Conservation (phyloP, 148 eudicot species). For the Silene latifolia region DNA sequence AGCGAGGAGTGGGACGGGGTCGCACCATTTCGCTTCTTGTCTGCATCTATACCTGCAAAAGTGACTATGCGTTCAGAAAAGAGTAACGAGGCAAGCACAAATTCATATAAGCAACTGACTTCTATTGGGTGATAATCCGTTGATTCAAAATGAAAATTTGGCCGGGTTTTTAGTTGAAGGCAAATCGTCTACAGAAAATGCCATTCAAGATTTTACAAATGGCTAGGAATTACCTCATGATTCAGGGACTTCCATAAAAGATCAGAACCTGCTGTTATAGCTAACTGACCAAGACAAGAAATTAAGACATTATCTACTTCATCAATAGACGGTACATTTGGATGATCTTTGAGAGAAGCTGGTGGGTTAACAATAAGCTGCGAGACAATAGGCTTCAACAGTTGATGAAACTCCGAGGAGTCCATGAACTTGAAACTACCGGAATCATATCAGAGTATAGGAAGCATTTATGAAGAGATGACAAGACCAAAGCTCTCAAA, state of each 20-base stretch:
- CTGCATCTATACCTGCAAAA: too few relatives aligned
- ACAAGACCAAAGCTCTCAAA: conserved; percentile 64
- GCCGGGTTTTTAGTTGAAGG: conserved; percentile 15
- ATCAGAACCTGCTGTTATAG: conserved; percentile 81
- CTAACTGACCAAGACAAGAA: conserved; percentile 87
- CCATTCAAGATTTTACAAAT: too few relatives aligned
- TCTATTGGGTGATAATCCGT: too few relatives aligned
- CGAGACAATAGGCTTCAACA: conserved; percentile 78
- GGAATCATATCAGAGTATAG: conserved; percentile 78
- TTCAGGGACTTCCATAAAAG: conserved; percentile 90
- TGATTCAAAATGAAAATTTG: conserved; percentile 9
- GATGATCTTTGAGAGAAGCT: conserved; percentile 40
- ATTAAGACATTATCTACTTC: conserved; percentile 81
- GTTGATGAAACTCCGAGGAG: conserved; percentile 65
- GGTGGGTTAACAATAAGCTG: conserved; percentile 76
- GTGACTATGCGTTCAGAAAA: too few relatives aligned
- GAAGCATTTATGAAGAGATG: conserved; percentile 82
- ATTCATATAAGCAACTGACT: too few relatives aligned
- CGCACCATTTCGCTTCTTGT: too few relatives aligned
- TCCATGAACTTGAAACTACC: conserved; percentile 73
- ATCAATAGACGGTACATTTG: conserved; percentile 48
- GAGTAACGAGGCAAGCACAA: too few relatives aligned
- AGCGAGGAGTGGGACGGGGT: too few relatives aligned
- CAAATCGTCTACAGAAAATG: too few relatives aligned
- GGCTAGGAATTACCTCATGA: too few relatives aligned